Base-by-base conservation (phyloP, 768 basidiomycete genomes). In the Sarcodon aspratus region DNA sequence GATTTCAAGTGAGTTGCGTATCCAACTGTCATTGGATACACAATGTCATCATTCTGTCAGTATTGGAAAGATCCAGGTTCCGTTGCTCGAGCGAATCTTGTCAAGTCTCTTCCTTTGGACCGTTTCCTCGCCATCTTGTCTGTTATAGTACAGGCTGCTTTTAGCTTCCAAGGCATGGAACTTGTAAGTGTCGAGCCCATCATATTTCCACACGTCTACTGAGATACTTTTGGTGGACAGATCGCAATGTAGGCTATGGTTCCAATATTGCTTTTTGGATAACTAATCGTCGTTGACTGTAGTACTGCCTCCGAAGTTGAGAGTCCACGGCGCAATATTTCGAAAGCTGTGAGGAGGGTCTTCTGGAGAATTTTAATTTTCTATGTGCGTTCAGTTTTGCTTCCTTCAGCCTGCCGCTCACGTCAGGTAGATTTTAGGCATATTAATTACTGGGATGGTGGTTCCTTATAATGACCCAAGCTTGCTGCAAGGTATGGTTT, bases 311-410 rank as follows among this genome's bases (percentile, higher is more conserved):
- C 60, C 7, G 63, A 63, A 50, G 61, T 67, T 35, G 65, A 63
- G 54, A 68, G 67, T 57, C 69, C 68, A 11, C 57, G 61, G 7
- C 61, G 60, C 38, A 69, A 66, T 52, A 58, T 72, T 27, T 69
- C 70, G 35, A 56, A 62, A 44, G 70, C 72, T 5, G 71, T 74
- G 63, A 68, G 67, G 56, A 62, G 65, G 36, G 71, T 73, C 47
- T 75, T 68, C 63, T 61, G 67, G 55, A 69, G 73, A 49, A 73
- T 75, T 57, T 54, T 72, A 13, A 55, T 73, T 46, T 73, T 68
- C 60, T 66, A 61, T 62, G 21, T 27, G 21, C 21, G 21, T 27
- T 5, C 21, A 5, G 21, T 27, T 27, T 27, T 27, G 21, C 21
- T 27, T 27, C 21, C 21, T 27, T 27, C 21, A 27, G 21, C 21